A percentile compares a stretch with the other conserved stretches of the same genome.
Conservation (phyloP, 768 basidiomycete species). For the Lactifluus piperatus region DNA sequence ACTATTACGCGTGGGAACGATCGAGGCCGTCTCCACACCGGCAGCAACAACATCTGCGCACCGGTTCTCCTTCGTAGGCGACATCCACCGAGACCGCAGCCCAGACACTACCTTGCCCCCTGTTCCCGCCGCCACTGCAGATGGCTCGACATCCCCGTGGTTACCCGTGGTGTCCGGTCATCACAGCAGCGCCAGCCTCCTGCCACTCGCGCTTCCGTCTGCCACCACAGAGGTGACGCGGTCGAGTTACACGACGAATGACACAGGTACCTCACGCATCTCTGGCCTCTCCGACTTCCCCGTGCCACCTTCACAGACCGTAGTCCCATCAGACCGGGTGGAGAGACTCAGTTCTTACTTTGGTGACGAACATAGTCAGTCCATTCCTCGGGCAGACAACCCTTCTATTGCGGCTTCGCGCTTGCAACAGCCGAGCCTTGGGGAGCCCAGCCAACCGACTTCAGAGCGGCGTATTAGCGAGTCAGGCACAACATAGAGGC, state of each 20-base stretch:
- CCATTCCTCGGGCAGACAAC: neutral
- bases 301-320: slow-evolving; percentile 38
- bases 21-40: slow-evolving; percentile 45
- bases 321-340: slow-evolving; percentile 6
- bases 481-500: neutral
- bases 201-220: slow-evolving; percentile 22
- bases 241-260: slow-evolving; percentile 53
- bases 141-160: neutral
- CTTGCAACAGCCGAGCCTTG: neutral
- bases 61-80: slow-evolving; percentile 23
- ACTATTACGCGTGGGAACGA: slow-evolving; percentile 39
- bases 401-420: neutral
- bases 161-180: slow-evolving; percentile 19
- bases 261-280: slow-evolving; percentile 50
- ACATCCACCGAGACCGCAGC: neutral
- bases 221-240: slow-evolving; percentile 29
- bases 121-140: too few relatives aligned
- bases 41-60: slow-evolving; percentile 33
- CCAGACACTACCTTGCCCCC: slow-evolving; percentile 10
- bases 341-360: slow-evolving; percentile 11
- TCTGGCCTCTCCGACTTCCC: slow-evolving; percentile 70
- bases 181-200: slow-evolving; percentile 12
- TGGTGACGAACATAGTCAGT: neutral
- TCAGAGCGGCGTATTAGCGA: neutral
- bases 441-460: neutral